phyloP scores from a whole-genome alignment of 169 alveolate genomes.

The Fabrea salina region DNA sequence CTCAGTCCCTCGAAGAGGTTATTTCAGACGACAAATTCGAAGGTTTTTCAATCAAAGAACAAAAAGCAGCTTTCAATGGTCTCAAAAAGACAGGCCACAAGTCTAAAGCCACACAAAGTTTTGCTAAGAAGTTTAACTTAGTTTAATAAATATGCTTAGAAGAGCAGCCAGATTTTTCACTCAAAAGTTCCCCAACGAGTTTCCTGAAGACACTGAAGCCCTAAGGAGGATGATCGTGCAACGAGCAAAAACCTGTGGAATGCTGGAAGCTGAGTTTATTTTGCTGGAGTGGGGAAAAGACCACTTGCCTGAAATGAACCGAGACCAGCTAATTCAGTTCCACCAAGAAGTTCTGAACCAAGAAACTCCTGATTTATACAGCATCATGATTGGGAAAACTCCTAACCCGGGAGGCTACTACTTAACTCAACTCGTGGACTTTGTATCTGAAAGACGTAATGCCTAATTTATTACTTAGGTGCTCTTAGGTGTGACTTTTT shows the following conservation, averaged over 20 bases:
- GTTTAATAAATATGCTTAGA: background rate
- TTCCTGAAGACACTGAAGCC: background rate
- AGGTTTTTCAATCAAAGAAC: no score
- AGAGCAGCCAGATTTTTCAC: background rate
- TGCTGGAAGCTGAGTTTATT: background rate
- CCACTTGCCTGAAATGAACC: background rate
- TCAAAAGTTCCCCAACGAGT: conserved; percentile 5
- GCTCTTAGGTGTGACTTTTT: no score
- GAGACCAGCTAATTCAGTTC: conserved; percentile 20
- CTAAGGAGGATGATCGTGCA: background rate
- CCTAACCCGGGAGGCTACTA: background rate
- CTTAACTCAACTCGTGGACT: background rate
- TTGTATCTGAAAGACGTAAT: no score
- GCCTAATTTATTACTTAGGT: no score
- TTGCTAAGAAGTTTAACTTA: no score
- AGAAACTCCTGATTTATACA: background rate
- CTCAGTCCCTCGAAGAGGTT: no score
- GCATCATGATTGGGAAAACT: background rate
- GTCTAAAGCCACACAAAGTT: no score
- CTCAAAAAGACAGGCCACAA: no score
- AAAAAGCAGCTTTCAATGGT: no score
- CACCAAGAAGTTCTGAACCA: background rate
- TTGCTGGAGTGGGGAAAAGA: background rate
- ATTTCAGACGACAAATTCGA: no score
- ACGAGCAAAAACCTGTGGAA: background rate